Evolutionary conservation across 306 rosid genomes (phyloP).

Genomic region (Trichosanthes cucumerina): DNA sequence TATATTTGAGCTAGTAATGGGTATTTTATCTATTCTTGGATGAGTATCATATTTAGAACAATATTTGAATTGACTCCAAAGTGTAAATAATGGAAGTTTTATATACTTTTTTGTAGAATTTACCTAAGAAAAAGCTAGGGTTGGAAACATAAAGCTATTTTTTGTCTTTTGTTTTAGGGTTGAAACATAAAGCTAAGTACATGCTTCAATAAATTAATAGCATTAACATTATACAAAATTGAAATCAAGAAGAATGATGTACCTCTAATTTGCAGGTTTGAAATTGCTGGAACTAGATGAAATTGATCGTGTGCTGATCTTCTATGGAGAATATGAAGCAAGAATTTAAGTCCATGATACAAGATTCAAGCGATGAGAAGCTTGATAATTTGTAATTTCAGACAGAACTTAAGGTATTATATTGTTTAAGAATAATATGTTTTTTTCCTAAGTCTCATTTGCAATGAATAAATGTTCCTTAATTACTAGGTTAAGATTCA

Average conservation of each 20-base stretch:
- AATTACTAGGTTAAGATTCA: neutral
- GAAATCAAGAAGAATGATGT: neutral
- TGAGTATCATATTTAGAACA: neutral
- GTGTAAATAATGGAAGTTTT: too few relatives aligned
- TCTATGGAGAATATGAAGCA: slow-evolving; percentile 8
- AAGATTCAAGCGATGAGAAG: neutral
- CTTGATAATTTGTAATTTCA: neutral
- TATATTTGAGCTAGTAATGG: too few relatives aligned
- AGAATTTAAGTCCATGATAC: neutral
- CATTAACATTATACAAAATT: neutral
- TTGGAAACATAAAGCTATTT: too few relatives aligned
- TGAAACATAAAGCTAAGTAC: neutral
- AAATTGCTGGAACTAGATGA: slow-evolving; percentile 6
- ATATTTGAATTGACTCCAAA: neutral
- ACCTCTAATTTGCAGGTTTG: neutral
- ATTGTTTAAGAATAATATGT: neutral
- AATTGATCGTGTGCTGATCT: slow-evolving; percentile 5
- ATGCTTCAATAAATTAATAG: neutral
- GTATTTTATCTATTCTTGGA: neutral
- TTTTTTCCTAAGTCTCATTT: neutral
- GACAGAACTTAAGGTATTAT: neutral
- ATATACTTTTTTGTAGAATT: neutral
- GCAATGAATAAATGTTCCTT: neutral
- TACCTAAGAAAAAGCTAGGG: neutral
- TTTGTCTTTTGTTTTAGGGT: neutral